Conservation (phyloP, 192 early-diverging fungal species). For the Coemansia asiatica region DNA sequence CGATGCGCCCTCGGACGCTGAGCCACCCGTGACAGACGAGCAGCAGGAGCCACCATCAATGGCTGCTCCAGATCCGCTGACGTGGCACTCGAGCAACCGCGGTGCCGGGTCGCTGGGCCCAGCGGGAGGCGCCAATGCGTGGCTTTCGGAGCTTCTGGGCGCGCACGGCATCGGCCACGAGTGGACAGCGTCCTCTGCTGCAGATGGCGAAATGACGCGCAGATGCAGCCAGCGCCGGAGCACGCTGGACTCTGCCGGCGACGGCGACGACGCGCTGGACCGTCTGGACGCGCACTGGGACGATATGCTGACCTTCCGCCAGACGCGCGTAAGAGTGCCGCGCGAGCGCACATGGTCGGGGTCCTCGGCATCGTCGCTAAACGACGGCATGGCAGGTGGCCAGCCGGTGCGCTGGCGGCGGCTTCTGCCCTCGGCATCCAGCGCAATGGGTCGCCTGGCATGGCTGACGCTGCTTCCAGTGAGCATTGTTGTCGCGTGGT, state of each 20-base stretch:
- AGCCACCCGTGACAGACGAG: neutral
- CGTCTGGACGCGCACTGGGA: constrained; percentile 58
- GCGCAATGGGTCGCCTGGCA: constrained; percentile 37
- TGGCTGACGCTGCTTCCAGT: constrained; percentile 58
- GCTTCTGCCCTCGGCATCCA: constrained; percentile 52
- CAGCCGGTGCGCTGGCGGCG: constrained; percentile 34
- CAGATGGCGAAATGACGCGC: constrained; percentile 13
- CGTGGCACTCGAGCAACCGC: constrained; percentile 29
- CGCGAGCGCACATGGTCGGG: constrained; percentile 55
- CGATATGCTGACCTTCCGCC: constrained; percentile 58
- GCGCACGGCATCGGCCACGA: constrained; percentile 36
- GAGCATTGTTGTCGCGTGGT: constrained; percentile 57
- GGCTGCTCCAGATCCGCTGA: constrained; percentile 26
- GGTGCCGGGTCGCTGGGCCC: constrained; percentile 1
- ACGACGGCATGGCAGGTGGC: neutral
- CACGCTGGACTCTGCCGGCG: constrained; percentile 26
- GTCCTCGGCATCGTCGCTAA: constrained; percentile 17
- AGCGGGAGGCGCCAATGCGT: constrained; percentile 17
- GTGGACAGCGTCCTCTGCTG: constrained; percentile 15
- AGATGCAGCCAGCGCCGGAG: constrained; percentile 29
- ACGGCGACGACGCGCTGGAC: constrained; percentile 32
- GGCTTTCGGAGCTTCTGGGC: constrained; percentile 33
- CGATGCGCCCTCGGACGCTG: neutral
- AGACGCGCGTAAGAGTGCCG: constrained; percentile 44
- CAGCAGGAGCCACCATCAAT: neutral